Conservation (phyloP, 139 green algal species). For the Yamagishiella unicocca region DNA sequence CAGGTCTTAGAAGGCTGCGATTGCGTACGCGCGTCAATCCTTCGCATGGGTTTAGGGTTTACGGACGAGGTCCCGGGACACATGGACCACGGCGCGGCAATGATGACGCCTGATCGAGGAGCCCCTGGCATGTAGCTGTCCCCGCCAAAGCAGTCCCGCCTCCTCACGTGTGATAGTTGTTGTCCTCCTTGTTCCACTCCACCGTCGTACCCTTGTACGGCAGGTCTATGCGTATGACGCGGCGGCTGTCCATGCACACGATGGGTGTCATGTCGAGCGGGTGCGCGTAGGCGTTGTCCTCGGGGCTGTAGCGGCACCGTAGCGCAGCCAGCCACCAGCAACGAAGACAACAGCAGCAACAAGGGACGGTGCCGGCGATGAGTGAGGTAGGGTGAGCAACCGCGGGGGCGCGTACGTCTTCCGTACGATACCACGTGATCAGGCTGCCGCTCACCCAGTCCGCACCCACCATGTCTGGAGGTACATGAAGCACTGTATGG, state of each 20-base stretch:
- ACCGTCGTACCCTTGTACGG: not conserved
- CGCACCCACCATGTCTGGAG: conserved; percentile 35
- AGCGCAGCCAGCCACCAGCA: no score
- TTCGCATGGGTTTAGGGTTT: no score
- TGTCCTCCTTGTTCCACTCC: conserved; percentile 44
- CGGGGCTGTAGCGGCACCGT: conserved; percentile 18
- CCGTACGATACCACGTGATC: conserved; percentile 23
- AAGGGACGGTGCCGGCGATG: no score
- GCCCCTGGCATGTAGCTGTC: no score
- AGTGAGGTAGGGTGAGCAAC: no score
- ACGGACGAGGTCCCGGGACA: no score
- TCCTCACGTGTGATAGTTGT: conserved; percentile 56
- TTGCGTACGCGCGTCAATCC: no score
- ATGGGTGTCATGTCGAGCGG: conserved; percentile 63
- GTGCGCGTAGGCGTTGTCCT: conserved; percentile 76
- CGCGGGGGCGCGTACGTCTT: no score
- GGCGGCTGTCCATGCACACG: conserved; percentile 66
- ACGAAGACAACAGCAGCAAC: not conserved
- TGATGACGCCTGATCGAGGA: no score
- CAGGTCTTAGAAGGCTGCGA: no score
- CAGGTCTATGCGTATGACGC: conserved; percentile 52
- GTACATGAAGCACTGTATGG: conserved; percentile 79
- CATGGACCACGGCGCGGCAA: no score
- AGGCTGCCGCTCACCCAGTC: conserved; percentile 1
- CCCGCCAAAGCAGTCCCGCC: no score